Conservation (phyloP, 257 asterid genomes). For the Mentha longifolia region DNA sequence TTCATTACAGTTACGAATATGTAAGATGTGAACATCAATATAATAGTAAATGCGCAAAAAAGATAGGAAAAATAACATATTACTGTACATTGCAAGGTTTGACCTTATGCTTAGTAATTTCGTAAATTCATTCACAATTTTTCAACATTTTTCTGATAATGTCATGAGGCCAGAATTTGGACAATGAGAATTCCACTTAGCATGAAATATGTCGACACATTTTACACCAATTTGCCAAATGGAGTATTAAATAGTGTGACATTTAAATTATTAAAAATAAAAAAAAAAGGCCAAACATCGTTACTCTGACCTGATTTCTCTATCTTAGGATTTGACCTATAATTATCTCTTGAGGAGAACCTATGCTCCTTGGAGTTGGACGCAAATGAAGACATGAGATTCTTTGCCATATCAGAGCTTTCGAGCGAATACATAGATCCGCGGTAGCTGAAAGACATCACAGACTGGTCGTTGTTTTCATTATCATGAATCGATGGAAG, state of each 20-base stretch:
- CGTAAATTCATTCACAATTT: too few relatives aligned
- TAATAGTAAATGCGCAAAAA: neutral
- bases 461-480: slow-evolving; percentile 46
- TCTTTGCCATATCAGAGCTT: slow-evolving; percentile 44
- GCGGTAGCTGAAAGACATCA: slow-evolving; percentile 35
- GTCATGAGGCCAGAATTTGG: too few relatives aligned
- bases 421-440: slow-evolving; percentile 42
- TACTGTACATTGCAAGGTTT: too few relatives aligned
- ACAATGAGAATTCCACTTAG: too few relatives aligned
- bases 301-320: slow-evolving; percentile 58
- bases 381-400: slow-evolving; percentile 27
- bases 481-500: slow-evolving; percentile 35
- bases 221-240: too few relatives aligned
- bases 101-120: too few relatives aligned
- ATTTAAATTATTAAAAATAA: too few relatives aligned
- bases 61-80: too few relatives aligned
- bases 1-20: slow-evolving; percentile 1
- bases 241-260: too few relatives aligned
- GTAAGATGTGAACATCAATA: neutral
- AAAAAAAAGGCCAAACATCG: too few relatives aligned
- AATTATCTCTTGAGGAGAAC: slow-evolving; percentile 40
- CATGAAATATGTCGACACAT: too few relatives aligned
- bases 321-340: slow-evolving; percentile 38
- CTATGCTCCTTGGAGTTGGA: slow-evolving; percentile 40
- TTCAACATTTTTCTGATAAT: too few relatives aligned